These are phyloP conservation scores for Triadica sebifera DNA, from an alignment of 345 rosid species.

Conservation along the genomic window DNA sequence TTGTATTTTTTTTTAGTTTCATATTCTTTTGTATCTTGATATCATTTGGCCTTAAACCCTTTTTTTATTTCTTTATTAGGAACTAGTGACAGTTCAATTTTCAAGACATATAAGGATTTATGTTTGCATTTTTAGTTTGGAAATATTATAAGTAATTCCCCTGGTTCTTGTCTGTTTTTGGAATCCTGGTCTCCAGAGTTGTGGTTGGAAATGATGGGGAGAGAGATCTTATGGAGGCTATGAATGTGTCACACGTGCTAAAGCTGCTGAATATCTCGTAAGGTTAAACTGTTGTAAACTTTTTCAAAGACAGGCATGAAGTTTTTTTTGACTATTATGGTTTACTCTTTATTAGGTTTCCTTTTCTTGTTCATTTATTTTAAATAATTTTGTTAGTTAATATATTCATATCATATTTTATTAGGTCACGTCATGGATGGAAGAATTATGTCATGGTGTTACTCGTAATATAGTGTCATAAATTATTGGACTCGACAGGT, in stretches of 20 bases:
- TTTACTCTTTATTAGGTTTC: neutral
- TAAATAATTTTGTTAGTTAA: neutral
- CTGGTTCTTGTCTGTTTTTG: conserved; percentile 9
- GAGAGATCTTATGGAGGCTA: conserved; percentile 93
- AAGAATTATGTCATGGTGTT: conserved; percentile 65
- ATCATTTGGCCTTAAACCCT: no score
- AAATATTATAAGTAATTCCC: neutral
- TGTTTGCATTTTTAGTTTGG: neutral
- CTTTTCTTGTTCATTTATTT: neutral
- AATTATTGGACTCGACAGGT: conserved; percentile 79
- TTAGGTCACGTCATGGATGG: conserved; percentile 91
- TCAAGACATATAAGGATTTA: neutral
- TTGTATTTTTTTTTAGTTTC: no score
- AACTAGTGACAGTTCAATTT: neutral
- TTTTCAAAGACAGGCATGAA: neutral
- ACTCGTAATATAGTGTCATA: conserved; percentile 50
- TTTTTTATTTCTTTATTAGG: neutral
- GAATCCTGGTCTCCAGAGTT: conserved; percentile 41
- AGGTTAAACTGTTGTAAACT: conserved; percentile 12
- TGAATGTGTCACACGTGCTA: conserved; percentile 66
- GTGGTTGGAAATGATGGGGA: conserved; percentile 97
- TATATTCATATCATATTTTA: conserved; percentile 10
- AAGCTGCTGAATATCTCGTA: conserved; percentile 86
- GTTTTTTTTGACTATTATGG: neutral
- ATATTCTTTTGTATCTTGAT: no score